Evolutionary conservation across 2,329 filamentous ascomycete species (phyloP).

Genomic region (Pyricularia grisea): DNA sequence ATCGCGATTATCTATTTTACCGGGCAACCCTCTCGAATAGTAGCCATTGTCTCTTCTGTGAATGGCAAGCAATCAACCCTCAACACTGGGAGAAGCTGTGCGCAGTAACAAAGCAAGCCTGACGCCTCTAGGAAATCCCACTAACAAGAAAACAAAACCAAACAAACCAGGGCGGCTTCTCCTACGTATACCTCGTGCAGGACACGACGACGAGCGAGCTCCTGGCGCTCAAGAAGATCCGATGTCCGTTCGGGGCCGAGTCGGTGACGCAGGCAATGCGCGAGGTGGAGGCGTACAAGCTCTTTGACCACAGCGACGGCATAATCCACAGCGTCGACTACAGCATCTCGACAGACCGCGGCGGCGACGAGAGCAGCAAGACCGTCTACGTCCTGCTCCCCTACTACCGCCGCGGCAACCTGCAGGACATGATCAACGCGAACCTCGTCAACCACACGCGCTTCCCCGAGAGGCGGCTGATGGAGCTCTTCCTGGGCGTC

Average conservation of each 20-base stretch:
- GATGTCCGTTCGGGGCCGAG: slow-evolving; percentile 95
- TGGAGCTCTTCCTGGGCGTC: slow-evolving; percentile 86
- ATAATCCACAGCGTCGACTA: slow-evolving; percentile 86
- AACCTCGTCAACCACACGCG: slow-evolving; percentile 91
- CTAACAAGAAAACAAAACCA: background rate
- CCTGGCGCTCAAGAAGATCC: slow-evolving; percentile 96
- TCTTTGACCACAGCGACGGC: slow-evolving; percentile 74
- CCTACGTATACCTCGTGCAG: slow-evolving; percentile 97
- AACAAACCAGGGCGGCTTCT: slow-evolving; percentile 72
- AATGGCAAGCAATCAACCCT: background rate
- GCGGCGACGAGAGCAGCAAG: slow-evolving; percentile 51
- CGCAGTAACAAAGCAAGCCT: background rate
- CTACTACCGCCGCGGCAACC: slow-evolving; percentile 89
- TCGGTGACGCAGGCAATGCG: slow-evolving; percentile 90
- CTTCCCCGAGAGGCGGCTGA: slow-evolving; percentile 80
- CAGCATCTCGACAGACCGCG: slow-evolving; percentile 65
- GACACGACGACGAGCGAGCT: slow-evolving; percentile 75
- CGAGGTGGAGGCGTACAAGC: slow-evolving; percentile 92
- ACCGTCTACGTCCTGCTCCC: slow-evolving; percentile 95
- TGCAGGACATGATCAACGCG: slow-evolving; percentile 97
- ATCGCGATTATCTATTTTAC: background rate
- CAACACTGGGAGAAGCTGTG: too few relatives aligned
- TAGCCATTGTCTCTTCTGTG: background rate
- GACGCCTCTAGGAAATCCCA: background rate
- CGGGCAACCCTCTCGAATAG: background rate